Evolutionary conservation across 495 filamentous ascomycete species (phyloP), one percentile per base, ranked within the genome.

Genomic region (Neurospora sp.): DNA sequence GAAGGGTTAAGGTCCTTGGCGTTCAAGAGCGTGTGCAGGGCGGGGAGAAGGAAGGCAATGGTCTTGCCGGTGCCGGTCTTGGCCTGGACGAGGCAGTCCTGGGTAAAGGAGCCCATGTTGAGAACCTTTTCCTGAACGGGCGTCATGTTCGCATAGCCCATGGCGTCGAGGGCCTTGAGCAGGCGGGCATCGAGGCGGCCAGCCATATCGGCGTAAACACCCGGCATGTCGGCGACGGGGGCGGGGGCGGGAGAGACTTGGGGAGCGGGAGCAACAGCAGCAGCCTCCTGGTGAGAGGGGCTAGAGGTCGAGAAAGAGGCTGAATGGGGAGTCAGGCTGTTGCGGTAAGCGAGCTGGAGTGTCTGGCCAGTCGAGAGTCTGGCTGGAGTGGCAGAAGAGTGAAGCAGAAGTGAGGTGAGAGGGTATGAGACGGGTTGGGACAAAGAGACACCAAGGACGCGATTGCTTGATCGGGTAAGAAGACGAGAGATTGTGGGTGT

Each of bases 61-160:
- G 94, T 98, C 81, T 98, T 98, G 68, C 94, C 94, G 40, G 94
- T 97, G 4, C 94, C 94, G 6, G 94, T 98, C 82, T 97, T 91
- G 71, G 91, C 91, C 82, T 93, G 91, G 39, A 90, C 91, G 76
- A 97, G 84, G 75, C 93, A 93, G 75, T 83, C 94, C 37, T 79
- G 79, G 18, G 92, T 92, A 73, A 88, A 85, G 69, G 92, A 79
- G 71, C 86, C 89, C 72, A 91, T 84, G 61, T 87, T 83, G 73
- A 97, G 90, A 0, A 93, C 94, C 80, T 88, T 81, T 53, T 86
- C 85, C 80, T 97, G 94, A 3, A 97, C 93, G 37, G 93, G 89
- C 4, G 93, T 94, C 93, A 96, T 94, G 69, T 88, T 89, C 18
- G 87, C 84, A 75, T 94, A 83, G 1, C 85, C 84, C 90, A 94